A percentile compares a stretch with the other conserved stretches of the same genome.
Conservation (phyloP, 164 flowering plant species). For the Santalum album region DNA sequence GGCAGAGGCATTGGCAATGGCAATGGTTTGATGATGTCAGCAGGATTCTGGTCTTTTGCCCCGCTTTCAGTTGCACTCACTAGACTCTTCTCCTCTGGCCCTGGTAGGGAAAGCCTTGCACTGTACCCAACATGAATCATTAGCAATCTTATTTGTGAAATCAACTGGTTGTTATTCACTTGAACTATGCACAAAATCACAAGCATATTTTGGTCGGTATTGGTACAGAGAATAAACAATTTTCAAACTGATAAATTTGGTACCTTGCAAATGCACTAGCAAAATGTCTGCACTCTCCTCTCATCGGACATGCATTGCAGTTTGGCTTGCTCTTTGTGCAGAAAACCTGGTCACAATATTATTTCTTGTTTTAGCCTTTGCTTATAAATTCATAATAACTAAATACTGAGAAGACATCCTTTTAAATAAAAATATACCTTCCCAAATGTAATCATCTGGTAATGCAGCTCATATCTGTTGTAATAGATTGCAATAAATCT, state of each 20-base stretch:
- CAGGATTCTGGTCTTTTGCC: not conserved
- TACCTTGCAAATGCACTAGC: constrained; percentile 86
- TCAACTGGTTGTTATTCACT: not conserved
- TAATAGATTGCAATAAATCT: not conserved
- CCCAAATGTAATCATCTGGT: constrained; percentile 93
- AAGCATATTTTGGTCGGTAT: too few species aligned
- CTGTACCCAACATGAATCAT: constrained; percentile 32
- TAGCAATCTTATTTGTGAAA: not conserved
- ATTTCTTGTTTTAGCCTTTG: not conserved
- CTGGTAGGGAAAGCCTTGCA: constrained; percentile 91
- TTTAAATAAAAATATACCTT: constrained; percentile 48
- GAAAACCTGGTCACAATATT: constrained; percentile 45
- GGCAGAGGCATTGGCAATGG: not conserved
- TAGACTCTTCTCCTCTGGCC: constrained; percentile 70
- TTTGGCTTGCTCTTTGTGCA: constrained; percentile 83
- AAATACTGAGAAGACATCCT: not conserved
- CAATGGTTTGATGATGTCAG: not conserved
- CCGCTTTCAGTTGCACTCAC: constrained; percentile 15
- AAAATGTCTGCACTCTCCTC: constrained; percentile 74
- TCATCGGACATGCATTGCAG: constrained; percentile 85
- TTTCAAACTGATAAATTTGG: not conserved
- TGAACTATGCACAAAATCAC: too few species aligned
- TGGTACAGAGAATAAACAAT: too few species aligned
- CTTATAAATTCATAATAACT: not conserved
- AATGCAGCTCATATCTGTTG: constrained; percentile 83